Conservation (phyloP, 176 grass and related monocot species). For the Musa troglodytarum region DNA sequence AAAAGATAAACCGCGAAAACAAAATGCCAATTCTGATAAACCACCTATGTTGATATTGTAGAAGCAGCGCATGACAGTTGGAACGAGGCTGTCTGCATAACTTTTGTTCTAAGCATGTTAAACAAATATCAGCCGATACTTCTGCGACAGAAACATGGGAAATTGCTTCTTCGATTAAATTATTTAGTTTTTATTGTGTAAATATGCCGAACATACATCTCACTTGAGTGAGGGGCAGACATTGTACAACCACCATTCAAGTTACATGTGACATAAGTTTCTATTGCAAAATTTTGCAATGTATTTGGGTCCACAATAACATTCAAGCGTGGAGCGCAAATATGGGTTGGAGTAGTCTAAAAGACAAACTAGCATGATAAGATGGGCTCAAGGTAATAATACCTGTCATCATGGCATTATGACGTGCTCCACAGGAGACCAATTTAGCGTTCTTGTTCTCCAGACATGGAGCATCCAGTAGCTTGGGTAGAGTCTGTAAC, state of each 20-base stretch:
- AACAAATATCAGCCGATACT: not conserved
- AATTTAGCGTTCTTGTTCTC: constrained; percentile 79
- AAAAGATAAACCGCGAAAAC: too few relatives aligned
- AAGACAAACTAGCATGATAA: not conserved
- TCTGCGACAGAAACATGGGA: not conserved
- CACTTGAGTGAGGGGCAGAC: not conserved
- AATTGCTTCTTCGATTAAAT: not conserved
- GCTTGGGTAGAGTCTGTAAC: constrained; percentile 75
- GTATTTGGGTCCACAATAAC: too few relatives aligned
- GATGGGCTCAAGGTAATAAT: constrained; percentile 24
- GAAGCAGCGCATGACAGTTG: not conserved
- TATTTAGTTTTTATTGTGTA: not conserved
- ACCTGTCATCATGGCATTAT: constrained; percentile 97
- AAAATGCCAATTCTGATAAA: too few relatives aligned
- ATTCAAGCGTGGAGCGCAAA: too few relatives aligned
- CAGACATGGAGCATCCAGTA: constrained; percentile 75
- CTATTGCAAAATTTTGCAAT: not conserved
- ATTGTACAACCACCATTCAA: not conserved
- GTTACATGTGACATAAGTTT: not conserved
- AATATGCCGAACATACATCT: not conserved
- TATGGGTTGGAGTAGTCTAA: not conserved
- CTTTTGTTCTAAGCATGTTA: not conserved
- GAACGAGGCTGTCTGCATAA: not conserved
- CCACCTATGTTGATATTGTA: not conserved
- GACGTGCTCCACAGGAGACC: constrained; percentile 95